Evolutionary conservation across 73 alveolate species (phyloP), one percentile per base, ranked within the genome.

Genomic region (Paramecium sonneborni): DNA sequence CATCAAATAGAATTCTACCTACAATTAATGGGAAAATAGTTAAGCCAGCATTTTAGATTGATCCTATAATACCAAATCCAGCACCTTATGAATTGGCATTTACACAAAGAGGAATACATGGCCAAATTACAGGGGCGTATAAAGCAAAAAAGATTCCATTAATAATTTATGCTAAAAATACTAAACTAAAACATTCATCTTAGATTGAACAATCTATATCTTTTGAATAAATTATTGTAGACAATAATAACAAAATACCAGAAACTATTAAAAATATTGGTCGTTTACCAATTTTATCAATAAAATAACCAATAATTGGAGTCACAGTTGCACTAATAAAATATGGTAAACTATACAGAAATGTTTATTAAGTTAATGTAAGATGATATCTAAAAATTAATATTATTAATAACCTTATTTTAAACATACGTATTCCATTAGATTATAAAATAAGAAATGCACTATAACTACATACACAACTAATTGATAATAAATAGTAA

Each of bases 131-230:
- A 21, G 84, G 84, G 10, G 84, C 84, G 24, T 62, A 62, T 14
- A 62, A 30, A 30, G 84, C 84, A 62, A 30, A 62, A 26, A 62
- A 62, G 39, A 62, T 62, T 62, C 84, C 84, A 62, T 62, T 62
- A 2, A 62, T 62, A 2, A 62, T 14, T 62, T 62, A 62, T 3
- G 84, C 84, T 12, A 62, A 62, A 26, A 62, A 26, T 0, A 62
- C 84, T 32, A 62, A 62, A 12, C 84, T 62, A 62, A 62, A 26
- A 62, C 84, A 62, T 62, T 62, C 18, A 26, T 62, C 84, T 7
- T 32, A 21, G 18, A 62, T 62, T 62, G 84, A 26, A n/a, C 84
- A 62, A 62, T 62, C 84, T 26, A 62, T 46, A 26, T 62, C 12
- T 30, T 28, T 62, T 14, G 84, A 62, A 62, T 26, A 62, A 14